These are phyloP conservation scores for Glebionis coronaria DNA, from an alignment of 129 eudicot genomes.

Conservation along the genomic window DNA sequence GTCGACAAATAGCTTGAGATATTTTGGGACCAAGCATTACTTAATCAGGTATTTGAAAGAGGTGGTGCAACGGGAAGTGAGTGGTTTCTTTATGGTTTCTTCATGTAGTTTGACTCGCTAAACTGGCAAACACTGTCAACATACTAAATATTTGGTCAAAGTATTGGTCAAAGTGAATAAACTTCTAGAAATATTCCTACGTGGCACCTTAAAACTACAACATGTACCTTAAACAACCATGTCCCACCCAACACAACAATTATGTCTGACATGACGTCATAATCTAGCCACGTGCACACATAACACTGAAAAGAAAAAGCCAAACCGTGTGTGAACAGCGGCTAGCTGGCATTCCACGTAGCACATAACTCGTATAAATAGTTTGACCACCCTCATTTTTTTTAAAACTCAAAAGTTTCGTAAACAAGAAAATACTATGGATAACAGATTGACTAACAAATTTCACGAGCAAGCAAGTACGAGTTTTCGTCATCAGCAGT, in stretches of 20 bases:
- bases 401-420: background rate
- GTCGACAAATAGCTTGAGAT: background rate
- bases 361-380: slow-evolving; percentile 20
- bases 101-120: slow-evolving; percentile 24
- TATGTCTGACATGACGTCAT: slow-evolving; percentile 11
- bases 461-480: slow-evolving; percentile 18
- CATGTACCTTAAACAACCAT: background rate
- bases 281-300: slow-evolving; percentile 23
- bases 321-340: slow-evolving; percentile 44
- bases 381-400: slow-evolving; percentile 21
- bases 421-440: slow-evolving; percentile 19
- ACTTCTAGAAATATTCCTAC: slow-evolving; percentile 9
- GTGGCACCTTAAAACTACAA: background rate
- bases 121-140: slow-evolving; percentile 18
- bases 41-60: background rate
- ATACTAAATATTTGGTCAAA: background rate
- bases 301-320: no score
- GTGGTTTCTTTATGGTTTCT: background rate
- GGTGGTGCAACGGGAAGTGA: no score
- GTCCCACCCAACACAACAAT: no score
- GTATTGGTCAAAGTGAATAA: background rate
- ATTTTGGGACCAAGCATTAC: background rate
- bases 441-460: slow-evolving; percentile 30
- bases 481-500: slow-evolving; percentile 6
- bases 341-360: slow-evolving; percentile 39